These are phyloP conservation scores for Fusarium veterinarium DNA, from an alignment of 2,329 filamentous ascomycete species.

Conservation along the genomic window DNA sequence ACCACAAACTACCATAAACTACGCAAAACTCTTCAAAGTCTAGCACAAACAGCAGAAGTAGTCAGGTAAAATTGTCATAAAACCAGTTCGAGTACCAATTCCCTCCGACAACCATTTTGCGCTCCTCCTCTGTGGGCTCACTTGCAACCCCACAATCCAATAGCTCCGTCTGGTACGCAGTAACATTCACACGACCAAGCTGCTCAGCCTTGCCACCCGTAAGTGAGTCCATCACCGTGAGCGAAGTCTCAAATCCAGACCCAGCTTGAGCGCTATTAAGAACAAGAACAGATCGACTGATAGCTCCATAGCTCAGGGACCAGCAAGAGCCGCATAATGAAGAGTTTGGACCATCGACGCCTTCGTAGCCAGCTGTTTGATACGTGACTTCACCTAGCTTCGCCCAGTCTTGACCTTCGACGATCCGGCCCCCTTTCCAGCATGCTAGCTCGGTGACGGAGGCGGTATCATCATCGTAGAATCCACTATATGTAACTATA, in stretches of 20 bases:
- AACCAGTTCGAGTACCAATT: constrained; percentile 6
- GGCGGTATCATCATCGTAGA: background rate
- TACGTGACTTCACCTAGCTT: background rate
- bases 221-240: background rate
- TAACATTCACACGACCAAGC: background rate
- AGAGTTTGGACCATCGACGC: background rate
- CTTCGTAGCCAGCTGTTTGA: background rate
- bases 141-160: background rate
- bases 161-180: background rate
- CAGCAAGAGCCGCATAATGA: background rate
- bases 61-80: background rate
- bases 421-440: background rate
- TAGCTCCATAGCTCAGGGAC: background rate
- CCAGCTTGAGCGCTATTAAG: background rate
- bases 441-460: background rate
- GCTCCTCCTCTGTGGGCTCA: background rate
- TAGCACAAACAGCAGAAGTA: no score
- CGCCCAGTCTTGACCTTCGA: background rate
- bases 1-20: no score
- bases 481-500: background rate
- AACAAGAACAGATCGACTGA: background rate
- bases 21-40: no score
- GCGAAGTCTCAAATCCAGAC: background rate
- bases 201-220: background rate
- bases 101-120: background rate